These are phyloP conservation scores for Wickerhamiella qilinensis DNA, from an alignment of 805 yeast genomes.

Conservation along the genomic window DNA sequence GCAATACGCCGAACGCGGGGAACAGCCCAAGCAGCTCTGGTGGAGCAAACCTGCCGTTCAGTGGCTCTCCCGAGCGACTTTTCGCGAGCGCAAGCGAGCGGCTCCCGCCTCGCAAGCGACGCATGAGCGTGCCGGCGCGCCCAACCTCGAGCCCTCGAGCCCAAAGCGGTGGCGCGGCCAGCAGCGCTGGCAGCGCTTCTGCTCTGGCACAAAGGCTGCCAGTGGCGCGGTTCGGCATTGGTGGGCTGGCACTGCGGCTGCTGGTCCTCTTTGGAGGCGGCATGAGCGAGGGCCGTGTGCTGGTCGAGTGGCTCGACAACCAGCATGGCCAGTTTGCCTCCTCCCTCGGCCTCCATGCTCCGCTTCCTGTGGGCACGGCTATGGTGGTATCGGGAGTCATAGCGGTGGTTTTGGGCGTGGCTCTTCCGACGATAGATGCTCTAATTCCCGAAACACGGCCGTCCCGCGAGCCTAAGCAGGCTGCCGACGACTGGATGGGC, in stretches of 20 bases:
- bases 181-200: background rate
- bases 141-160: background rate
- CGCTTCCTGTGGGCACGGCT: conserved; percentile 14
- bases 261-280: background rate
- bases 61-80: no score
- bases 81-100: no score
- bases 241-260: background rate
- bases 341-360: conserved; percentile 1
- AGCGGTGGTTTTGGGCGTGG: conserved; percentile 17
- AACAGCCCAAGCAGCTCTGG: no score
- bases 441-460: conserved; percentile 9
- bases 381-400: conserved; percentile 16
- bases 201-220: background rate
- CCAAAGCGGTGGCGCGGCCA: no score
- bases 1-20: no score
- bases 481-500: conserved; percentile 21
- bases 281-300: background rate
- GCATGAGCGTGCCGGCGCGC: background rate
- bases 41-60: no score
- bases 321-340: background rate
- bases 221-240: background rate
- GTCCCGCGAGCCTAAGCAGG: conserved; percentile 6
- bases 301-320: background rate
- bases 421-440: conserved; percentile 18
- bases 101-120: background rate